Evolutionary conservation across 192 early-diverging fungal species (phyloP), one percentile per base, ranked within the genome.

Genomic region (Funneliformis geosporum): DNA sequence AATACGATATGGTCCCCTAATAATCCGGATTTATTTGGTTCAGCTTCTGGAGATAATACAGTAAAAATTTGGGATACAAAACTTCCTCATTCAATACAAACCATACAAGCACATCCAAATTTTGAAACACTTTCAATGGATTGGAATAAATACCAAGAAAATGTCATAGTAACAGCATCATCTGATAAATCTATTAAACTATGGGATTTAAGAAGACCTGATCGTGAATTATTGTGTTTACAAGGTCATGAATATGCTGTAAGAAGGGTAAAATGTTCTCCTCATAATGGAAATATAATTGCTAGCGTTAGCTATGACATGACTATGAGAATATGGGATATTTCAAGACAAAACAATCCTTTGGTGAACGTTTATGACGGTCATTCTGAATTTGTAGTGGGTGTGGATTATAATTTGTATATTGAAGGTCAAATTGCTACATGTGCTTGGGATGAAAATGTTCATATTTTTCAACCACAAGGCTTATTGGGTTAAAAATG

Each of bases 351-450:
- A 14, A 82, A 82, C 1, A 84, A 85, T 16, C 84, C 88, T 50
- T 84, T 88, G 76, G 83, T 93, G 11, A 90, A 88, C 80, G 88
- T 96, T 8, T 93, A 96, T 80, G 94, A 96, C 78, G 85, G 85
- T 68, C 97, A 99, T 79, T 92, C 93, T 2, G 98, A 99, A 85
- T 99, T 99, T 92, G 97, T 97, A 47, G 87, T 98, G 46, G 98
- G 97, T 1, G 82, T 98, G 61, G 98, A 99, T 85, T 97, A 93
- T 84, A 94, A 91, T 77, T 84, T 99, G 75, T 99, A 95, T 84
- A 81, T 91, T 25, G 92, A 94, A 59, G 95, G 96, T 6, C 89
- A 91, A 78, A 85, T 99, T 60, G 96, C 96, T 9, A 96, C 98
- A 2, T 97, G 96, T 84, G 91, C 93, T 18, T 99, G 98, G 98